phyloP scores from a whole-genome alignment of 164 flowering plant species.

The Berberis thunbergii region DNA sequence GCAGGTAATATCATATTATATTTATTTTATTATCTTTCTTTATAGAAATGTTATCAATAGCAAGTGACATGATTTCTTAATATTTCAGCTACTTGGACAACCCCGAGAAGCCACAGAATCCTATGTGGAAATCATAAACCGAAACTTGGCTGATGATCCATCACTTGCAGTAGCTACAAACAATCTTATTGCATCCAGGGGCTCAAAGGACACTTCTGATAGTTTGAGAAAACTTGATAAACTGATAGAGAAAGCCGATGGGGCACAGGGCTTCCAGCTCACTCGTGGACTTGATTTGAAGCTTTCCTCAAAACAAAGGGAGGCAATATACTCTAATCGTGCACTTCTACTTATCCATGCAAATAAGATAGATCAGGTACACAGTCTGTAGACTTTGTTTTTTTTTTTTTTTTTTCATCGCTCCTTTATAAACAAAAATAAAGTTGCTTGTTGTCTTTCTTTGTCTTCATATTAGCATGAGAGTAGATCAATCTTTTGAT shows the following conservation, averaged over 20 bases:
- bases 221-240: slow-evolving; percentile 75
- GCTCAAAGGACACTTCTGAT: slow-evolving; percentile 76
- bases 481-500: too few species aligned
- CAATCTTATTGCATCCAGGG: slow-evolving; percentile 68
- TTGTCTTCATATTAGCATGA: too few species aligned
- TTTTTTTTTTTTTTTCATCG: not conserved
- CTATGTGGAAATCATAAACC: slow-evolving; percentile 48
- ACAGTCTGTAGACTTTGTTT: not conserved
- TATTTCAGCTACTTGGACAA: slow-evolving; percentile 59
- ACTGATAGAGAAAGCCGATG: slow-evolving; percentile 57
- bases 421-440: not conserved
- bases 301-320: slow-evolving; percentile 71
- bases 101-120: slow-evolving; percentile 60
- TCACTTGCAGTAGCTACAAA: slow-evolving; percentile 85
- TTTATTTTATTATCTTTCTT: not conserved
- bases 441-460: too few species aligned
- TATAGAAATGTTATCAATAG: not conserved
- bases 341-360: slow-evolving; percentile 81
- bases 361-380: slow-evolving; percentile 76
- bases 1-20: slow-evolving; percentile 41
- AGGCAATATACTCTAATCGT: slow-evolving; percentile 68
- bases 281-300: slow-evolving; percentile 59
- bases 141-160: slow-evolving; percentile 63
- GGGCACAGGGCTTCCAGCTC: slow-evolving; percentile 46
- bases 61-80: slow-evolving; percentile 8